Base-by-base conservation (phyloP, 2,329 filamentous ascomycete species). In the Simplicillium aogashimaense region DNA sequence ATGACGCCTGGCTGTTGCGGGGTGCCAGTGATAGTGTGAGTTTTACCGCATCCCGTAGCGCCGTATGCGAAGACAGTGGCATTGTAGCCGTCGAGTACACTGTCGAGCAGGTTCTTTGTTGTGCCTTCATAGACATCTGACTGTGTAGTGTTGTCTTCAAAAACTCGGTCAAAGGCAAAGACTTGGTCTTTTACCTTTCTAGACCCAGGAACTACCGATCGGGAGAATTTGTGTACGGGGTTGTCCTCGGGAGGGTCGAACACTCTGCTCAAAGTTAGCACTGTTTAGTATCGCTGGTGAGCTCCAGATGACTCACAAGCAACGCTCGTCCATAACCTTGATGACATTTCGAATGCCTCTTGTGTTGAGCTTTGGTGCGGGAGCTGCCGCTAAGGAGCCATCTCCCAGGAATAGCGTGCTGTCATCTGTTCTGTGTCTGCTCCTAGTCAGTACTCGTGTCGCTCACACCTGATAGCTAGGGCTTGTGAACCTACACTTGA, bases 1-100 rank as follows among this genome's bases (percentile, higher is more conserved):
- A 98, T 98, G 54, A 98, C 97, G 42, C 92, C 92, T 0, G 92
- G 92, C 55, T 94, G 84, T 58, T 94, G 85, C 2, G 87, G 67
- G 0, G 90, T 95, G 49, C 92, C 92, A 3, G 83, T 87, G 54
- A 98, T 98, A 9, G 92, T 98, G 61, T 98, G 92, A 17, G 92
- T 98, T 67, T 98, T 98, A 61, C 92, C 92, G 61, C 92, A 98
- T 31, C 92, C 92, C 1, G 92, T 98, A 31, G 92, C 92, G 50
- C 92, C 92, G 61, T 98, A 98, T 37, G 92, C 92, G 59, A 98
- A 98, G 4, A 98, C 92, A 0, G 92, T 98, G 36, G 92, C 92
- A 69, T 98, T 98, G 71, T 95, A 98, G 49, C 92, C 92, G 50
- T 98, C 89, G 43, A 98, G 72, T 13, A 98, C 89, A 57, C 83